phyloP scores from a whole-genome alignment of 1,284 basidiomycete species.

The Stereum hirsutum region DNA sequence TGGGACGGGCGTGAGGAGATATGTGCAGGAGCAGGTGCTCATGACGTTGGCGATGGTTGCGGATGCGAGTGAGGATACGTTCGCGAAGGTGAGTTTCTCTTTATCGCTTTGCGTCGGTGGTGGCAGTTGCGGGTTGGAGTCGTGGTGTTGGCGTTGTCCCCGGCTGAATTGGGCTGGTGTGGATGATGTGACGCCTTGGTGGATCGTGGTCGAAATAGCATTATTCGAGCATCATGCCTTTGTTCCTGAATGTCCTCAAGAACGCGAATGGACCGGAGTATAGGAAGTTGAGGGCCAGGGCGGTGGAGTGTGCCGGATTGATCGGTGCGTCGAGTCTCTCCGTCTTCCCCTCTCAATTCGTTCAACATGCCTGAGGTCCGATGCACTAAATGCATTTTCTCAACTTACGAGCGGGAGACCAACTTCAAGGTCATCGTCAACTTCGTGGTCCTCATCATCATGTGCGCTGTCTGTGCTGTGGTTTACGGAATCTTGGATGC shows the following conservation, averaged over 20 bases:
- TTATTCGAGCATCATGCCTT: conserved; percentile 69
- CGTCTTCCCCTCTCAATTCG: too few relatives aligned
- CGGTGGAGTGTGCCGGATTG: conserved; percentile 81
- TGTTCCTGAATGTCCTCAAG: conserved; percentile 59
- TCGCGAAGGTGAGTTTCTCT: conserved; percentile 42
- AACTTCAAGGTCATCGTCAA: conserved; percentile 98
- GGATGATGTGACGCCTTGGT: neutral
- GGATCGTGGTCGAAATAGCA: too few relatives aligned
- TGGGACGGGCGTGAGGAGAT: conserved; percentile 33
- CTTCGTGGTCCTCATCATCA: conserved; percentile 71
- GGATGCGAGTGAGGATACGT: conserved; percentile 66
- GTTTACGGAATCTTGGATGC: conserved; percentile 70
- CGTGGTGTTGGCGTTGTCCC: too few relatives aligned
- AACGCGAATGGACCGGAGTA: conserved; percentile 62
- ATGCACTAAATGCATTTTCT: too few relatives aligned
- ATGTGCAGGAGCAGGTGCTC: conserved; percentile 80
- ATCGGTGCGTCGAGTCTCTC: too few relatives aligned
- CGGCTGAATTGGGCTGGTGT: neutral
- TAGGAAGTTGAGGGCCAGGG: conserved; percentile 62
- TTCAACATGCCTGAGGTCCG: too few relatives aligned
- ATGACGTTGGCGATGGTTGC: conserved; percentile 82
- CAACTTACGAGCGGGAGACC: conserved; percentile 96
- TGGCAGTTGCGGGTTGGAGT: too few relatives aligned
- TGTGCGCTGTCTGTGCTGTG: conserved; percentile 72
- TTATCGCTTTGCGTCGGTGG: too few relatives aligned